Evolutionary conservation across 495 filamentous ascomycete species (phyloP), one percentile per base, ranked within the genome.

Genomic region (Cryomyces minteri): DNA sequence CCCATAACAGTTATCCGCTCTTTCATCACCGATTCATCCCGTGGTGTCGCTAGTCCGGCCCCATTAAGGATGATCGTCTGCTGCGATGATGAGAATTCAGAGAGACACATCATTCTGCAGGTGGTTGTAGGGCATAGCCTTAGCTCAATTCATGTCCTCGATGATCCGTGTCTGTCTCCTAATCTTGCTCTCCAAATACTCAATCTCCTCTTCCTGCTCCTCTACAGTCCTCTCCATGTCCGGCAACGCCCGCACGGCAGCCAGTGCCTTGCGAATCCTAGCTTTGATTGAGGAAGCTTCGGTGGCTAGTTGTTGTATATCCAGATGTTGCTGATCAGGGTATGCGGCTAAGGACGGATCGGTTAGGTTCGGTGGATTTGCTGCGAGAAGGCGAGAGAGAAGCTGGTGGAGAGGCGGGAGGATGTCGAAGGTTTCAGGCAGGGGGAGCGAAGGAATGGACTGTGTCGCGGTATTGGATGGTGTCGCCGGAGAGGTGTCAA

Each of bases 161-260:
- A 25, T 25, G 18, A 25, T 25, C 18, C 18, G 18, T 25, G 48
- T 58, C 53, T 62, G 61, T 47, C 53, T 46, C 51, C 48, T 41
- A 9, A 62, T 51, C 54, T 53, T 49, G 43, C 71, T 78, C 64
- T 88, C 78, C 39, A 95, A 68, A 54, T 80, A 77, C 40, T 50
- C 51, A 40, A 95, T 87, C 68, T 94, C 88, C 37, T 62, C 70
- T 50, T 84, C 72, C 64, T 94, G 87, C 55, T 94, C 85, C 40
- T 71, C 65, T 2, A 84, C 62, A n/a, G 66, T 71, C 43, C 84
- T 70, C 9, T 76, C 65, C 40, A 90, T 68, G 62, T 92, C 86
- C 9, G 83, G 82, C 50, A 95, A 64, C 44, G 62, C 63, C 47
- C 73, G 68, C 9, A 94, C 68, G 36, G 79, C 75, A 6, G 51